Evolutionary conservation across 2,329 filamentous ascomycete species (phyloP).

Genomic region (Ploettnerulaceae sp.): DNA sequence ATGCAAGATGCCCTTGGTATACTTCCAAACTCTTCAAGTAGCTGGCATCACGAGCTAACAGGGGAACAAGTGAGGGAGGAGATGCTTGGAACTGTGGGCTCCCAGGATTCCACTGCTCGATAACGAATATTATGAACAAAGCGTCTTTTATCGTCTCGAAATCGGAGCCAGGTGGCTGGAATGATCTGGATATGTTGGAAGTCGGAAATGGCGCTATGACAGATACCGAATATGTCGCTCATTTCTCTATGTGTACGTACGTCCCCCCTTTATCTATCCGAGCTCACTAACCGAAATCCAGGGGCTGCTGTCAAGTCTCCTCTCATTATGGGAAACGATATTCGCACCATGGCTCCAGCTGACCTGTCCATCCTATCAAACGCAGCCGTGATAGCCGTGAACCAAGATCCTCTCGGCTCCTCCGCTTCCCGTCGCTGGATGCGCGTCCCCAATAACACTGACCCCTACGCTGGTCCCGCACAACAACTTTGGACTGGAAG

Average conservation of each 20-base stretch:
- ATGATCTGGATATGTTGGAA: slow-evolving; percentile 34
- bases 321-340: slow-evolving; percentile 32
- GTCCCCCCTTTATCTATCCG: neutral
- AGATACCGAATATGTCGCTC: slow-evolving; percentile 36
- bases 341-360: slow-evolving; percentile 30
- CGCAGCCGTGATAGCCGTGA: slow-evolving; percentile 41
- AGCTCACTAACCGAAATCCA: slow-evolving; percentile 9
- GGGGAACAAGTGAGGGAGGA: slow-evolving; percentile 36
- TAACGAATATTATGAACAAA: slow-evolving; percentile 27
- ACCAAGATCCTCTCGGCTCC: slow-evolving; percentile 37
- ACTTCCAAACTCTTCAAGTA: neutral
- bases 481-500: slow-evolving; percentile 47
- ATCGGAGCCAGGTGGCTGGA: slow-evolving; percentile 32
- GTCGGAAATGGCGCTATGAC: slow-evolving; percentile 38
- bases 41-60: neutral
- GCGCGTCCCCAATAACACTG: slow-evolving; percentile 38
- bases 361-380: slow-evolving; percentile 39
- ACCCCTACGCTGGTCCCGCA: slow-evolving; percentile 41
- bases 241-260: slow-evolving; percentile 29
- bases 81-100: slow-evolving; percentile 31
- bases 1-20: slow-evolving; percentile 35
- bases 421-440: slow-evolving; percentile 42
- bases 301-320: slow-evolving; percentile 30
- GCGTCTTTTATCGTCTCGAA: slow-evolving; percentile 31
- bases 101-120: slow-evolving; percentile 32